A percentile compares a stretch with the other conserved stretches of the same genome.
Evolutionary conservation across 345 rosid genomes (phyloP).

Genomic region (Aquilaria yunnanensis): DNA sequence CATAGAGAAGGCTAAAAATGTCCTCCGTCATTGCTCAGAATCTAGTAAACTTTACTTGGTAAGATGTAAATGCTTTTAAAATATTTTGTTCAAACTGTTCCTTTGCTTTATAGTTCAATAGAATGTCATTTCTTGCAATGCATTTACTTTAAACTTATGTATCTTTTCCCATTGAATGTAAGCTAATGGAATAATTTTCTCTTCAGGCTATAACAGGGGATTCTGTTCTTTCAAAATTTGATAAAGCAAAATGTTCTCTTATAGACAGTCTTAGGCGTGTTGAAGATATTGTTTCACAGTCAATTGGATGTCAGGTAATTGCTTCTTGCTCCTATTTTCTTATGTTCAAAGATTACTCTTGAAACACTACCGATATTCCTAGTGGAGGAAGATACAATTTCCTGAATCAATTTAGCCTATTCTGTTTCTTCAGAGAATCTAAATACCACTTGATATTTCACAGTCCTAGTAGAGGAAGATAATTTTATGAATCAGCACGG

Average conservation of each 20-base stretch:
- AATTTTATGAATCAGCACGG: too few relatives aligned
- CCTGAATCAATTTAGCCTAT: too few relatives aligned
- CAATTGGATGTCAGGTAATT: constrained; percentile 78
- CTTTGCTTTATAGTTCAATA: not conserved
- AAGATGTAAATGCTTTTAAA: constrained; percentile 5
- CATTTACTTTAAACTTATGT: not conserved
- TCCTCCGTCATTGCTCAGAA: constrained; percentile 90
- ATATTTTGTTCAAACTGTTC: constrained; percentile 1
- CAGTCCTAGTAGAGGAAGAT: too few relatives aligned
- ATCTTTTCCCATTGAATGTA: constrained; percentile 9
- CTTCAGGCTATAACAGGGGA: constrained; percentile 93
- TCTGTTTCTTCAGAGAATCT: too few relatives aligned
- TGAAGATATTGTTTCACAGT: constrained; percentile 87
- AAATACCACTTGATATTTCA: too few relatives aligned
- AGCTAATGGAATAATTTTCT: constrained; percentile 8
- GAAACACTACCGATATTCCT: too few relatives aligned
- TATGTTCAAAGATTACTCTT: not conserved
- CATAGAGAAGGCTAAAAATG: constrained; percentile 74
- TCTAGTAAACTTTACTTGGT: constrained; percentile 95
- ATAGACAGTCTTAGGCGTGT: constrained; percentile 82
- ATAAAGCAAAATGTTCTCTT: constrained; percentile 68
- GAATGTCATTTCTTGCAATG: not conserved
- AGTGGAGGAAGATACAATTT: too few relatives aligned
- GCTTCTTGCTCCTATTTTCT: constrained; percentile 1
- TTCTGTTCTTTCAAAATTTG: constrained; percentile 81